Evolutionary conservation across 257 asterid genomes (phyloP), one percentile per base, ranked within the genome.

Genomic region (Solanum tarijense): DNA sequence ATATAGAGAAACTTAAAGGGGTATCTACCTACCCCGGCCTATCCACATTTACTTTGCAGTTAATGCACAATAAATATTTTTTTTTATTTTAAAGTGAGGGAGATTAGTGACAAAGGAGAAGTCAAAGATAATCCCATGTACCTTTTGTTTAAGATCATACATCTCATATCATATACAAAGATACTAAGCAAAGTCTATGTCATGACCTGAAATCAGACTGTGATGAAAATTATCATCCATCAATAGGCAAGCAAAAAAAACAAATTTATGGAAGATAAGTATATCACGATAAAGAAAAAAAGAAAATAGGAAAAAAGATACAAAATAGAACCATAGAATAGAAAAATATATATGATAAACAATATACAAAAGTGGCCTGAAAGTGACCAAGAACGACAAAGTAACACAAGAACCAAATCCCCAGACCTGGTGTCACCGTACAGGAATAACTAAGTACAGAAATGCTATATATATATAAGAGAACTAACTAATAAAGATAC

Each of bases 381-480:
- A 55, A 18, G 65, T 18, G n/a, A 55, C 65, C 65, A 18, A 55
- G 65, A 55, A 18, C 10, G 4, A 55, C 65, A 18, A 55, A 55
- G 65, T 55, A 55, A 55, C 1, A 55, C 65, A 55, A 55, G 65
- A 55, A 55, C n/a, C 0, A 55, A 55, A 55, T 55, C 4, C n/a
- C 66, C 25, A 20, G 2, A 58, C 25, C 2, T 20, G 9, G 65
- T 55, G 65, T 55, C 25, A 55, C 25, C 2, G 11, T 20, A 55
- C 5, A 20, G 0, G 25, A 55, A 20, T 2, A 18, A 20, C 65
- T 55, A 20, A 7, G 2, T 20, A 58, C 4, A 6, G 0, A 7
- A 55, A 55, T 7, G 10, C 5, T 7, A 55, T 55, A 2, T 3
- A 18, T 6, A 18, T 6, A 18, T 3, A 58, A 20, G 65, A 18